A percentile compares a stretch with the other conserved stretches of the same genome.
Evolutionary conservation across 2,329 filamentous ascomycete genomes (phyloP).

Genomic region (Hymenoscyphus salicellus): DNA sequence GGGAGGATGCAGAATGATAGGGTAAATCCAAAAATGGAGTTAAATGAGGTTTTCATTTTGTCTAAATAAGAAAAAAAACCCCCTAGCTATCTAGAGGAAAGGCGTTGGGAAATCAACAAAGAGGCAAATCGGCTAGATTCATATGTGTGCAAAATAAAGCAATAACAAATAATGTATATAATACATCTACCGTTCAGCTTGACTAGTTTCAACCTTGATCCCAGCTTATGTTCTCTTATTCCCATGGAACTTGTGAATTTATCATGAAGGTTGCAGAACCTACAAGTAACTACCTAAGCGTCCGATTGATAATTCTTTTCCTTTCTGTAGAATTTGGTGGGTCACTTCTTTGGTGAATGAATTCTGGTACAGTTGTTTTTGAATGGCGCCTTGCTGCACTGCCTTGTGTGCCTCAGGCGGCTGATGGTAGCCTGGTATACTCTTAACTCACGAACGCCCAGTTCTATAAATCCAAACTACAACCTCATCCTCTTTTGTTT

Average conservation of each 20-base stretch:
- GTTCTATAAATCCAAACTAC: slow-evolving; percentile 8
- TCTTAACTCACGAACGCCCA: slow-evolving; percentile 7
- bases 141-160: slow-evolving; percentile 1
- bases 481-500: slow-evolving; percentile 7
- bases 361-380: not conserved
- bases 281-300: not conserved
- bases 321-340: not conserved
- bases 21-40: not conserved
- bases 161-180: not conserved
- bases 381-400: not conserved
- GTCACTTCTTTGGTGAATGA: not conserved
- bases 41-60: not conserved
- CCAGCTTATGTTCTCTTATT: not conserved
- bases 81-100: not conserved
- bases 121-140: not conserved
- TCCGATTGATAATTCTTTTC: not conserved
- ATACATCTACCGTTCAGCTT: too few species aligned
- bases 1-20: slow-evolving; percentile 43
- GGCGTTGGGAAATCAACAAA: slow-evolving; percentile 6
- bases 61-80: not conserved
- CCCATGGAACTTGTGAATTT: not conserved
- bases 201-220: not conserved
- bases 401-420: not conserved
- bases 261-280: not conserved
- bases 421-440: not conserved